Conservation (phyloP, 257 asterid genomes). For the Solanum habrochaites region DNA sequence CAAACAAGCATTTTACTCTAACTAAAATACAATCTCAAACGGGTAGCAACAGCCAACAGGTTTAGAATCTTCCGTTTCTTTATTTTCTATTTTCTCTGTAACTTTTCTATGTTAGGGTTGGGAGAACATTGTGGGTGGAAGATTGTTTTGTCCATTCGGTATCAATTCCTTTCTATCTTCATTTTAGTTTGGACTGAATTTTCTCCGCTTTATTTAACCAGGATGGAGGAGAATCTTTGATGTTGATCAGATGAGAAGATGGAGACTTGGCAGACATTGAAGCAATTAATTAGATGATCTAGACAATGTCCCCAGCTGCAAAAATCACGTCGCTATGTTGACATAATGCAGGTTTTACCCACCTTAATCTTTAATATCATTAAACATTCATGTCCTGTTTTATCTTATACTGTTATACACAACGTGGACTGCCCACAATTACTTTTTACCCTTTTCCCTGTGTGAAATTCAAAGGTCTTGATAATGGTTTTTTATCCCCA, state of each 20-base stretch:
- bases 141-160: background rate
- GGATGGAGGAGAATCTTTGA: constrained; percentile 57
- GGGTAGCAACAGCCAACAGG: background rate
- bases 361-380: background rate
- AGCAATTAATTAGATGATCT: constrained; percentile 87
- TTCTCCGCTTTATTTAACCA: constrained; percentile 7
- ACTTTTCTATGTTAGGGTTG: background rate
- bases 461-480: background rate
- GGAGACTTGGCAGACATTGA: constrained; percentile 93
- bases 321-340: constrained; percentile 58
- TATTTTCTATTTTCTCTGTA: background rate
- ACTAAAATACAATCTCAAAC: background rate
- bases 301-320: constrained; percentile 85
- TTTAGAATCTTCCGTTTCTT: background rate
- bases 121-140: background rate
- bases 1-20: background rate
- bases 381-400: background rate
- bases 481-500: background rate
- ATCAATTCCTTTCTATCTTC: background rate
- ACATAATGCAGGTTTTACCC: constrained; percentile 59
- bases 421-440: background rate
- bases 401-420: no score
- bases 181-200: background rate
- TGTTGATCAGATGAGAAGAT: constrained; percentile 77
- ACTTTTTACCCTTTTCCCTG: background rate